Conservation (phyloP, 306 rosid genomes). For the Albizia julibrissin region DNA sequence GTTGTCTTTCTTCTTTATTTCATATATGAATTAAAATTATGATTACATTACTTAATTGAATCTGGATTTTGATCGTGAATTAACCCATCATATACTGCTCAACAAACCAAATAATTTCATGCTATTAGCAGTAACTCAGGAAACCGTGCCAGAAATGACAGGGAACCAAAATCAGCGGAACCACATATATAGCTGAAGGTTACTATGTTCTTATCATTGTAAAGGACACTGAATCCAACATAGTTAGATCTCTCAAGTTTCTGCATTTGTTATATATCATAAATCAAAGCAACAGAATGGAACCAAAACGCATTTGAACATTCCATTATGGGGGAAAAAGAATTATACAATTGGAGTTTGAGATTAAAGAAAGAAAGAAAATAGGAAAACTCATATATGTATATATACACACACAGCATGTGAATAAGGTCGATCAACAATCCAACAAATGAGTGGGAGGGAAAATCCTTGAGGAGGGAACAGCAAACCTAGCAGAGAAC, state of each 20-base stretch:
- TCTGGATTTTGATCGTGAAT: background rate
- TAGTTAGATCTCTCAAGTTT: background rate
- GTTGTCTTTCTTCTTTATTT: background rate
- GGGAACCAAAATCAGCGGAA: background rate
- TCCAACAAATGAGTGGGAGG: slow-evolving; percentile 35
- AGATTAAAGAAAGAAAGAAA: slow-evolving; percentile 10
- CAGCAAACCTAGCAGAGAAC: slow-evolving; percentile 71
- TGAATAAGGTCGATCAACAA: background rate
- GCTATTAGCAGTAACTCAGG: background rate
- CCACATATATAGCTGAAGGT: background rate
- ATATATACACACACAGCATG: background rate
- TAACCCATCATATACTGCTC: too few relatives aligned
- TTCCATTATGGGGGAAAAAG: background rate
- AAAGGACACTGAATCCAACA: background rate
- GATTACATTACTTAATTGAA: background rate
- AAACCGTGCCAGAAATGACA: background rate
- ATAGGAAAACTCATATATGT: slow-evolving; percentile 6
- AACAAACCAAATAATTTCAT: background rate
- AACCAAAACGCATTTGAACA: background rate
- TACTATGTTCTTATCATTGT: background rate
- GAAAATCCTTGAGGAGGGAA: slow-evolving; percentile 53
- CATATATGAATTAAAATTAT: too few relatives aligned
- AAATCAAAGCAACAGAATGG: slow-evolving; percentile 6
- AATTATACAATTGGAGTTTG: slow-evolving; percentile 10
- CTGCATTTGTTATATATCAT: background rate